phyloP scores from a whole-genome alignment of 2,329 filamentous ascomycete species.

The Myriosclerotinia scirpicola region DNA sequence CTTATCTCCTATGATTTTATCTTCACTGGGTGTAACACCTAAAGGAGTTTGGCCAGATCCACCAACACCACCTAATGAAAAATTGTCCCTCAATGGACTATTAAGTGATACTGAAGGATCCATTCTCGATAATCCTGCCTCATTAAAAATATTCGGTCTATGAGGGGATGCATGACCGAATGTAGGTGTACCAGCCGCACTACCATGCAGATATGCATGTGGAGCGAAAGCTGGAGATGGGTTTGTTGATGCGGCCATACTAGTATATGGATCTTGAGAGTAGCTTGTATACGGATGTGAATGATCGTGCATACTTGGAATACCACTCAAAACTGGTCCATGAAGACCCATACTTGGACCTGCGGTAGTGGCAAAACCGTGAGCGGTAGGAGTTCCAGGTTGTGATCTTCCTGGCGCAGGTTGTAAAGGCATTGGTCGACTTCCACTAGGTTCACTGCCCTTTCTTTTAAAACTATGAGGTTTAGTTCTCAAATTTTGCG shows the following conservation, averaged over 20 bases:
- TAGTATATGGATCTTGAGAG: constrained; percentile 35
- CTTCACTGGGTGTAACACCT: constrained; percentile 23
- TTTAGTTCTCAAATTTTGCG: constrained; percentile 57
- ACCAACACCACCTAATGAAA: constrained; percentile 20
- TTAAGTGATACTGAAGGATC: constrained; percentile 34
- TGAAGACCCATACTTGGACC: constrained; percentile 31
- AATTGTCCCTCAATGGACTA: constrained; percentile 36
- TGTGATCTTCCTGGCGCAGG: constrained; percentile 39
- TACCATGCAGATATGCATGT: constrained; percentile 37
- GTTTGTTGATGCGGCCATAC: constrained; percentile 30
- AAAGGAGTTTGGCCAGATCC: constrained; percentile 15
- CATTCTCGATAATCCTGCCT: constrained; percentile 35
- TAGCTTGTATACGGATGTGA: constrained; percentile 36
- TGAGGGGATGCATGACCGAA: constrained; percentile 31
- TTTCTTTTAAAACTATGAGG: constrained; percentile 40
- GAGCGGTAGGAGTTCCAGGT: constrained; percentile 37
- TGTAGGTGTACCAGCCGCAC: constrained; percentile 29
- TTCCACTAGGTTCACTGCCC: constrained; percentile 38
- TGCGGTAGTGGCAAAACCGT: constrained; percentile 32
- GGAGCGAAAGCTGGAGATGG: constrained; percentile 39
- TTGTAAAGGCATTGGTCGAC: constrained; percentile 36
- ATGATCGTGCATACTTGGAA: constrained; percentile 35
- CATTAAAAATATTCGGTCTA: constrained; percentile 35
- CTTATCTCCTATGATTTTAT: constrained; percentile 31
- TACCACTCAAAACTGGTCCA: constrained; percentile 35